These are phyloP conservation scores for Neurospora sublineolata DNA, from an alignment of 495 filamentous ascomycete species.

Conservation along the genomic window DNA sequence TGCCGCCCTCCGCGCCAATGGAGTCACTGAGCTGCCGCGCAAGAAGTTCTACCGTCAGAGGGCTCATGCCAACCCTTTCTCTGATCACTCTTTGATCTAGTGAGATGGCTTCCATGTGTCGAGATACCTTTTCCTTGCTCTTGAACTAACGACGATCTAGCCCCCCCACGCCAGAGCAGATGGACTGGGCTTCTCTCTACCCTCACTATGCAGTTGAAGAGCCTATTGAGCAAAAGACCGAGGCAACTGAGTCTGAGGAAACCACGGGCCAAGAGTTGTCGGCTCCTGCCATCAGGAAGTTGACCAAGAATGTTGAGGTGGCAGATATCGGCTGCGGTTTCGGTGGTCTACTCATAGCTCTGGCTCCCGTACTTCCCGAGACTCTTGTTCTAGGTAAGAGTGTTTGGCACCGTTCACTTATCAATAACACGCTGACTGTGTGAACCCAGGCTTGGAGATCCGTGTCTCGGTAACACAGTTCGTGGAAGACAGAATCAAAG, in stretches of 20 bases:
- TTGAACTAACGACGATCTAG: conserved; percentile 30
- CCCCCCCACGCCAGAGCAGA: conserved; percentile 65
- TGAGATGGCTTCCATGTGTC: conserved; percentile 26
- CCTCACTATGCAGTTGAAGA: conserved; percentile 48
- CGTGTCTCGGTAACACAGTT: conserved; percentile 79
- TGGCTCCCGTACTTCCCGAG: conserved; percentile 69
- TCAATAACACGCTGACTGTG: not conserved
- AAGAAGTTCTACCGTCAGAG: conserved; percentile 95
- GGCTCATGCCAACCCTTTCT: conserved; percentile 96
- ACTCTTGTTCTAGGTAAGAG: conserved; percentile 65
- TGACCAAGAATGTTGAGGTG: conserved; percentile 69
- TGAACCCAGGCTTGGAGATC: conserved; percentile 63
- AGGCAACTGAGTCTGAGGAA: conserved; percentile 5
- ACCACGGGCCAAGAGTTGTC: conserved; percentile 4
- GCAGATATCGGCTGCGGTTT: conserved; percentile 97
- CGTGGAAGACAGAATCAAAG: conserved; percentile 73
- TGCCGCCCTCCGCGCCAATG: conserved; percentile 17
- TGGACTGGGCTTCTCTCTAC: conserved; percentile 84
- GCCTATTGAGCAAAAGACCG: not conserved
- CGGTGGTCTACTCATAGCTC: conserved; percentile 77
- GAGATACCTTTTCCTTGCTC: not conserved
- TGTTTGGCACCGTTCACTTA: not conserved
- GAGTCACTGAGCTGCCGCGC: conserved; percentile 47
- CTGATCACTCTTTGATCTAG: conserved; percentile 83
- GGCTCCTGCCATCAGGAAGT: conserved; percentile 19